phyloP scores from a whole-genome alignment of 139 green algal species.

The Diplosphaera chodatii region DNA sequence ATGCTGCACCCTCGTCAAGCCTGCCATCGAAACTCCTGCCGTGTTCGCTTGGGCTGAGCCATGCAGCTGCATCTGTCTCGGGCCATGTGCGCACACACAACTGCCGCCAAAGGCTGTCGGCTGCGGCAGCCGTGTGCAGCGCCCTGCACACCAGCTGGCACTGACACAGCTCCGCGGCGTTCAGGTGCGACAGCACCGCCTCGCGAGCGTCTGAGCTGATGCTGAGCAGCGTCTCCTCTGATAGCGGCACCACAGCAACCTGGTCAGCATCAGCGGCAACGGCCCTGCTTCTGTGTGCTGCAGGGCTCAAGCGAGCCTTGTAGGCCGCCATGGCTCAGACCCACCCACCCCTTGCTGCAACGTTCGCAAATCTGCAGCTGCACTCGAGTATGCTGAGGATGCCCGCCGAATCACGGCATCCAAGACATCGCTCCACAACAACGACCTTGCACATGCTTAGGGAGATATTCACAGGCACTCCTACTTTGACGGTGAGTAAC shows the following conservation, averaged over 20 bases:
- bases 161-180: not conserved
- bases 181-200: not conserved
- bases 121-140: not conserved
- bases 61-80: not conserved
- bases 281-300: not conserved
- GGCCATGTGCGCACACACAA: not conserved
- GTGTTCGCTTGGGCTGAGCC: not conserved
- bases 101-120: not conserved
- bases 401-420: no score
- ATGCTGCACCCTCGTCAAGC: no score
- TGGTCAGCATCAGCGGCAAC: not conserved
- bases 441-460: no score
- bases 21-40: no score
- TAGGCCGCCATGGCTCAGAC: not conserved
- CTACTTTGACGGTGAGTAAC: no score
- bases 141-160: not conserved
- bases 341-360: not conserved
- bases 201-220: not conserved
- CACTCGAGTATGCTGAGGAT: conserved; percentile 10
- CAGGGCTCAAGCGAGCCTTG: not conserved
- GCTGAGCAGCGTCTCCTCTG: not conserved
- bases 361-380: no score
- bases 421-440: no score
- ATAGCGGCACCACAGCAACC: not conserved
- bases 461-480: no score